Evolutionary conservation across 345 rosid species (phyloP).

Genomic region (Sapria himalayana): DNA sequence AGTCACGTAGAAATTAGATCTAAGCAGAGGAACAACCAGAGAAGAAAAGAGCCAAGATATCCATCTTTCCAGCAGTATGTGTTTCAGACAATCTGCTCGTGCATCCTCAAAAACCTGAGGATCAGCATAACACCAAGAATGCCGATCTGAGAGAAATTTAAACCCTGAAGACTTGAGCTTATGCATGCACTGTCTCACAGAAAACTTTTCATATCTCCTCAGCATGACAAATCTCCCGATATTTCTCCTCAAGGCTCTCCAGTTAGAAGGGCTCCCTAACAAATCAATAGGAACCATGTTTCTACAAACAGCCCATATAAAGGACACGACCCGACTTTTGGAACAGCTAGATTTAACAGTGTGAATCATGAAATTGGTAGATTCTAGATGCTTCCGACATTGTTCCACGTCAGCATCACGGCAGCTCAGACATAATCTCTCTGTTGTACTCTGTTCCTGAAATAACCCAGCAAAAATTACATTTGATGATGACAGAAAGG

Average conservation of each 20-base stretch:
- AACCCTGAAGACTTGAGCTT: slow-evolving; percentile 33
- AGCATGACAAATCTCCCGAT: slow-evolving; percentile 41
- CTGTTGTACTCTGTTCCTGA: no score
- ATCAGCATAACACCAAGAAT: slow-evolving; percentile 13
- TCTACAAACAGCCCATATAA: slow-evolving; percentile 64
- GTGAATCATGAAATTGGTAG: slow-evolving; percentile 9
- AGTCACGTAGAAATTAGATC: slow-evolving; percentile 59
- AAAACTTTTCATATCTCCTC: slow-evolving; percentile 52
- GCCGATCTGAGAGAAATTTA: slow-evolving; percentile 23
- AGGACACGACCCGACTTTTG: slow-evolving; percentile 45
- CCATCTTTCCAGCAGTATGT: slow-evolving; percentile 37
- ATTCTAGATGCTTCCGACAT: slow-evolving; percentile 5
- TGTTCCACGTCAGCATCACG: slow-evolving; percentile 7
- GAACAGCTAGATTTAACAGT: slow-evolving; percentile 29
- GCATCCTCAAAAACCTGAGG: slow-evolving; percentile 9
- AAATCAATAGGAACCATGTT: slow-evolving; percentile 45
- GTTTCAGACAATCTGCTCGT: slow-evolving; percentile 16
- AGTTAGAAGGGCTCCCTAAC: slow-evolving; percentile 44
- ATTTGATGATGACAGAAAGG: no score
- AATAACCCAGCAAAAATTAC: no score
- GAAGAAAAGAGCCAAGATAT: slow-evolving; percentile 53
- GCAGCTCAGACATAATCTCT: no score
- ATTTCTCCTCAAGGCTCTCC: slow-evolving; percentile 46
- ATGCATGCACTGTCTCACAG: slow-evolving; percentile 36
- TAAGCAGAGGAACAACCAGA: slow-evolving; percentile 45